These are phyloP conservation scores for Dalechampia spathulata DNA, from an alignment of 441 rosid species.

Conservation along the genomic window DNA sequence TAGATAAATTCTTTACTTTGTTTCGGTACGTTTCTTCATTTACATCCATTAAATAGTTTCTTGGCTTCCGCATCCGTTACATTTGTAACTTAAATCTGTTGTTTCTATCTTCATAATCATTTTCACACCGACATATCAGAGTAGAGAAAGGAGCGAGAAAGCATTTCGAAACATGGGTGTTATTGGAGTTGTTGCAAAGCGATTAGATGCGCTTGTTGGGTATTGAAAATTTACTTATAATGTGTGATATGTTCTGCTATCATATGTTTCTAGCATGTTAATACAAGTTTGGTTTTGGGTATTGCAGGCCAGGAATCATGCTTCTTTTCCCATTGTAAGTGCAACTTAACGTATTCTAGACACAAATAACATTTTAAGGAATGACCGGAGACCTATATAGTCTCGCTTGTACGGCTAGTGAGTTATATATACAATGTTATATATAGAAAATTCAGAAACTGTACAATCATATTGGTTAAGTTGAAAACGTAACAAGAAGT, in stretches of 20 bases:
- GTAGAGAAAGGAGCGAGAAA: neutral
- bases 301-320: constrained; percentile 77
- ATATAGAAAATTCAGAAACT: too few species aligned
- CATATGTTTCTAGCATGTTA: neutral
- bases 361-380: too few species aligned
- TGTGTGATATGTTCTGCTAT: too few species aligned
- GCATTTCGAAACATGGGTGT: constrained; percentile 43
- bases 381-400: too few species aligned
- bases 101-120: neutral
- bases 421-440: too few species aligned
- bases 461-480: too few species aligned
- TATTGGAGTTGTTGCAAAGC: constrained; percentile 45
- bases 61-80: neutral
- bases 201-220: constrained; percentile 69
- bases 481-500: too few species aligned
- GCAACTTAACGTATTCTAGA: neutral
- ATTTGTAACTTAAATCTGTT: neutral
- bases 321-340: constrained; percentile 88
- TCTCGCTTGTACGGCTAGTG: too few species aligned
- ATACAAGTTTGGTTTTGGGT: neutral
- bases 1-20: constrained; percentile 25
- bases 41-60: constrained; percentile 13
- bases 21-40: neutral
- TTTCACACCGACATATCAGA: constrained; percentile 7
- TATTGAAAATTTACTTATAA: constrained; percentile 5